Evolutionary conservation across 768 basidiomycete species (phyloP).

Genomic region (Trametes cinnabarina): DNA sequence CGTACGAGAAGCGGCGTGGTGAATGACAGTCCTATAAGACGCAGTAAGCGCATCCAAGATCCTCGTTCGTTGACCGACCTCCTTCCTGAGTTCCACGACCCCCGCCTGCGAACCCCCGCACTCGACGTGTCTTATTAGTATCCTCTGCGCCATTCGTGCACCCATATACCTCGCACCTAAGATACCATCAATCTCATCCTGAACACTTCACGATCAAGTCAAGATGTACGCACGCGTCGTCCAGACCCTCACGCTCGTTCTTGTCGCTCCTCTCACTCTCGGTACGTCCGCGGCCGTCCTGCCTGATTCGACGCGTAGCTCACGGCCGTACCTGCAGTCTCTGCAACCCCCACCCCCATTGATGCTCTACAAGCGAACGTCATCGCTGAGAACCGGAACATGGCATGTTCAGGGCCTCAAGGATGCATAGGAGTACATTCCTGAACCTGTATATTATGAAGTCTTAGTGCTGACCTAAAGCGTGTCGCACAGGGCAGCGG

Average conservation of each 20-base stretch:
- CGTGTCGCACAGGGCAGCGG: constrained; percentile 1
- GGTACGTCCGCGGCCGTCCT: background rate
- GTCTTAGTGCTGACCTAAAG: no score
- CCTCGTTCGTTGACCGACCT: constrained; percentile 14
- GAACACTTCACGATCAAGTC: background rate
- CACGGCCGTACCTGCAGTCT: background rate
- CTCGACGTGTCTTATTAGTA: no score
- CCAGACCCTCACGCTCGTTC: constrained; percentile 13
- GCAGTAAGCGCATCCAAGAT: no score
- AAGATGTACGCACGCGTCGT: constrained; percentile 8
- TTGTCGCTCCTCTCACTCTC: background rate
- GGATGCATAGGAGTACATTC: constrained; percentile 9
- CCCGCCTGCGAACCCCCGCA: background rate
- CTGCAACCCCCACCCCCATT: constrained; percentile 17
- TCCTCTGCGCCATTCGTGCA: no score
- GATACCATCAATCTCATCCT: constrained; percentile 2
- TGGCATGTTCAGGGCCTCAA: constrained; percentile 7
- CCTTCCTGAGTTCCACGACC: background rate
- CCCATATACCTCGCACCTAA: constrained; percentile 4
- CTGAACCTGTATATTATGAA: no score
- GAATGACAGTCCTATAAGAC: background rate
- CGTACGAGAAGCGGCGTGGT: background rate
- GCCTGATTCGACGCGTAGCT: background rate
- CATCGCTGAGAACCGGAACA: constrained; percentile 11
- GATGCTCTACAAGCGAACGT: constrained; percentile 13